These are phyloP conservation scores for Leersia perrieri DNA, from an alignment of 176 grass and related monocot genomes.

Conservation along the genomic window DNA sequence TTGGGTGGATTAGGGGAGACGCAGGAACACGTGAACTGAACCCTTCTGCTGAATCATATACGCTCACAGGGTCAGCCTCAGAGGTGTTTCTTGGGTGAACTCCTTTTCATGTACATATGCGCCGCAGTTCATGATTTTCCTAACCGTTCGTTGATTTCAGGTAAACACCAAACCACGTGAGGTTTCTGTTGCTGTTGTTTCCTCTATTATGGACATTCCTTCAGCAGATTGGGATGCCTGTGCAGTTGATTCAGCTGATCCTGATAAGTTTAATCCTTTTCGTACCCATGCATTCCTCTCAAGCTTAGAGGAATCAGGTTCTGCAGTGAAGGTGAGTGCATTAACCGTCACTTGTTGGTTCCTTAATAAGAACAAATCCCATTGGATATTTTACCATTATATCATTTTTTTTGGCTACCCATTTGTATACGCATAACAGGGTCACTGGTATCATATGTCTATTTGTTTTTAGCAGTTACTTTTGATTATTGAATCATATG, in stretches of 20 bases:
- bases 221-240: constrained; percentile 83
- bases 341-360: constrained; percentile 4
- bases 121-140: constrained; percentile 24
- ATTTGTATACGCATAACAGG: not conserved
- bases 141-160: constrained; percentile 39
- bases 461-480: not conserved
- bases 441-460: not conserved
- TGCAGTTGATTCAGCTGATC: constrained; percentile 56
- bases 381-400: not conserved
- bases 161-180: constrained; percentile 39
- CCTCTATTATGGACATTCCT: constrained; percentile 83
- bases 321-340: constrained; percentile 62
- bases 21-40: constrained; percentile 39
- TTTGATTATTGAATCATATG: constrained; percentile 5
- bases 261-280: constrained; percentile 75
- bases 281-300: constrained; percentile 88
- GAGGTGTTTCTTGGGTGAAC: constrained; percentile 54
- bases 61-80: constrained; percentile 56
- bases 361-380: not conserved
- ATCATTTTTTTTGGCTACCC: not conserved
- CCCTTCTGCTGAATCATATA: constrained; percentile 63
- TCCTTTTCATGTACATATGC: constrained; percentile 12
- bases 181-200: constrained; percentile 59
- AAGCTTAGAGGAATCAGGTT: constrained; percentile 90
- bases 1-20: constrained; percentile 57